A percentile compares a stretch with the other conserved stretches of the same genome.
Conservation (phyloP, 306 rosid genomes). For the Adenanthera pavonina region DNA sequence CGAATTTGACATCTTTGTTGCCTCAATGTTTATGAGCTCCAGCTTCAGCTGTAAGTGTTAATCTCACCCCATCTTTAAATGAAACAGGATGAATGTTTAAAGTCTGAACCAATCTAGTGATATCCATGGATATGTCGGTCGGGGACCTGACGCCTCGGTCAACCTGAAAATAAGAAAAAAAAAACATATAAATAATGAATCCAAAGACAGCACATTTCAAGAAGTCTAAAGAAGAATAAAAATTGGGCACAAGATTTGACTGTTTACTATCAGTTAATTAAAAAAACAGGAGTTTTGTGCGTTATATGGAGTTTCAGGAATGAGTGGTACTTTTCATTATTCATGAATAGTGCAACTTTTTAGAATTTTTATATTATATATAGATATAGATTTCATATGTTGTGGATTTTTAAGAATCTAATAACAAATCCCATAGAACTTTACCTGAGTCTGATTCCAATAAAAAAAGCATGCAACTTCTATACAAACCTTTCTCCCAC, state of each 20-base stretch:
- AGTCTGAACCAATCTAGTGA: conserved; percentile 67
- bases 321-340: too few relatives aligned
- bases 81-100: conserved; percentile 66
- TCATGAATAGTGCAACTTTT: too few relatives aligned
- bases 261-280: neutral
- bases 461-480: neutral
- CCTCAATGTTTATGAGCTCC: conserved; percentile 40
- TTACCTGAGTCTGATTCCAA: neutral
- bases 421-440: neutral
- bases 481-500: neutral
- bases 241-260: neutral
- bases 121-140: conserved; percentile 91
- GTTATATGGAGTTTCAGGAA: too few relatives aligned
- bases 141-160: conserved; percentile 93
- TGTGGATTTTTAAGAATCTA: neutral
- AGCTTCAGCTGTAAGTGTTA: conserved; percentile 62
- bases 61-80: conserved; percentile 72
- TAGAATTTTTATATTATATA: too few relatives aligned
- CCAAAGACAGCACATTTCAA: conserved; percentile 10
- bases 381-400: neutral
- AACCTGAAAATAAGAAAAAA: conserved; percentile 54
- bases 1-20: conserved; percentile 17
- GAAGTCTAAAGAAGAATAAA: neutral
- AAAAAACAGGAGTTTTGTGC: too few relatives aligned
- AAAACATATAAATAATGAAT: neutral